Evolutionary conservation across 306 rosid genomes (phyloP).

Genomic region (Betula pendula): DNA sequence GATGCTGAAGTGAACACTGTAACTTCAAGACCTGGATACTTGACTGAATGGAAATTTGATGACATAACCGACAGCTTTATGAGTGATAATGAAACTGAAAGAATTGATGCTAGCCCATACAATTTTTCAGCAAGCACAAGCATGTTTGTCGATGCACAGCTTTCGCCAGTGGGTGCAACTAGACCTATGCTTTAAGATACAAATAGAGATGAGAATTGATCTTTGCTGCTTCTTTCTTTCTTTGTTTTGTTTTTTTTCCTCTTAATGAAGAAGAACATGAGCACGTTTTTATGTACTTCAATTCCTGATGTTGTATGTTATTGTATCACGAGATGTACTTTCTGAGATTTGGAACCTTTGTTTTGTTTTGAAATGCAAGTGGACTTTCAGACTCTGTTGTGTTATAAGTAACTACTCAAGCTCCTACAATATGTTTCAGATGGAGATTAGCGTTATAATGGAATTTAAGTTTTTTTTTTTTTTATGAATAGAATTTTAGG

Average conservation of each 20-base stretch:
- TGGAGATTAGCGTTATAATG: no score
- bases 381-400: no score
- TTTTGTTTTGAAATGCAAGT: no score
- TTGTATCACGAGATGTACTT: background rate
- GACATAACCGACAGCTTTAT: slow-evolving; percentile 35
- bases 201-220: slow-evolving; percentile 31
- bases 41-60: slow-evolving; percentile 66
- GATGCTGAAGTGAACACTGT: slow-evolving; percentile 54
- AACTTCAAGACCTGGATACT: slow-evolving; percentile 61
- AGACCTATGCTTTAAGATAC: slow-evolving; percentile 27
- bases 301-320: background rate
- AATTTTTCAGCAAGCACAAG: slow-evolving; percentile 37
- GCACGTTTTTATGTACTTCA: background rate
- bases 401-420: no score
- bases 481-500: no score
- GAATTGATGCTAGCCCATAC: slow-evolving; percentile 27
- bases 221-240: background rate
- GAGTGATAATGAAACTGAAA: slow-evolving; percentile 29
- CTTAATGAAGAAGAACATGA: background rate
- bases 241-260: no score
- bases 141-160: slow-evolving; percentile 26
- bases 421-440: no score
- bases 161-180: slow-evolving; percentile 24
- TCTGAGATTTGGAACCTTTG: no score
- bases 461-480: no score